phyloP scores from a whole-genome alignment of 1,139 yeast genomes.

The Petasospora fabianii region DNA sequence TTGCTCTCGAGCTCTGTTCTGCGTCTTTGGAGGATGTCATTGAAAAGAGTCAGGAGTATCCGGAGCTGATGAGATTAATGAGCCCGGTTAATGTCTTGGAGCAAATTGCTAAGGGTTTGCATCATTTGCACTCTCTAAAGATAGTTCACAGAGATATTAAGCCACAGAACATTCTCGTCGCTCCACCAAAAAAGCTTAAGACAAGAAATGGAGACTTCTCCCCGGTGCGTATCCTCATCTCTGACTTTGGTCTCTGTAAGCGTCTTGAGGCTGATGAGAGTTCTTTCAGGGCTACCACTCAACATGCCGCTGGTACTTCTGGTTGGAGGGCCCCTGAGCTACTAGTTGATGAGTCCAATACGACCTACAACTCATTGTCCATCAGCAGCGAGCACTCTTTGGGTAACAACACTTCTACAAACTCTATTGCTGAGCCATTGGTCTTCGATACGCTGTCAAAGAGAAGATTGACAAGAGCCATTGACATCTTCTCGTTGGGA shows the following conservation, averaged over 20 bases:
- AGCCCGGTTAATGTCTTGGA: slow-evolving; percentile 54
- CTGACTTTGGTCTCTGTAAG: slow-evolving; percentile 95
- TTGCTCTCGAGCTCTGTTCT: slow-evolving; percentile 87
- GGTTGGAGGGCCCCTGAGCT: slow-evolving; percentile 99
- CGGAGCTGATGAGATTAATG: slow-evolving; percentile 35
- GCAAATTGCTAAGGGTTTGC: slow-evolving; percentile 82
- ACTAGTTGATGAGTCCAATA: slow-evolving; percentile 39
- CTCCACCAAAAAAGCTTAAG: slow-evolving; percentile 50
- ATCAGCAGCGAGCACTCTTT: slow-evolving; percentile 23
- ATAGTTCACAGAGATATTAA: slow-evolving; percentile 94
- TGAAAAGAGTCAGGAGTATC: slow-evolving; percentile 42
- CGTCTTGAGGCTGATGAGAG: slow-evolving; percentile 89
- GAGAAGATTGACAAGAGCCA: slow-evolving; percentile 79
- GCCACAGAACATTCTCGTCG: slow-evolving; percentile 92
- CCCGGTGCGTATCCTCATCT: slow-evolving; percentile 68
- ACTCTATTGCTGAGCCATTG: slow-evolving; percentile 29
- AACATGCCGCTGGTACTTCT: slow-evolving; percentile 92
- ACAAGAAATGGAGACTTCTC: slow-evolving; percentile 27
- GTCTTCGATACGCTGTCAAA: slow-evolving; percentile 38
- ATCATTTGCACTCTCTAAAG: slow-evolving; percentile 83
- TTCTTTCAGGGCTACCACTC: slow-evolving; percentile 87
- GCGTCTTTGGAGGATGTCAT: slow-evolving; percentile 86
- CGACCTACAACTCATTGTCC: slow-evolving; percentile 15
- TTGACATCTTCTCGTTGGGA: slow-evolving; percentile 91
- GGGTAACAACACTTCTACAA: slow-evolving; percentile 17